Conservation (phyloP, 495 filamentous ascomycete genomes). For the Physcia stellaris region DNA sequence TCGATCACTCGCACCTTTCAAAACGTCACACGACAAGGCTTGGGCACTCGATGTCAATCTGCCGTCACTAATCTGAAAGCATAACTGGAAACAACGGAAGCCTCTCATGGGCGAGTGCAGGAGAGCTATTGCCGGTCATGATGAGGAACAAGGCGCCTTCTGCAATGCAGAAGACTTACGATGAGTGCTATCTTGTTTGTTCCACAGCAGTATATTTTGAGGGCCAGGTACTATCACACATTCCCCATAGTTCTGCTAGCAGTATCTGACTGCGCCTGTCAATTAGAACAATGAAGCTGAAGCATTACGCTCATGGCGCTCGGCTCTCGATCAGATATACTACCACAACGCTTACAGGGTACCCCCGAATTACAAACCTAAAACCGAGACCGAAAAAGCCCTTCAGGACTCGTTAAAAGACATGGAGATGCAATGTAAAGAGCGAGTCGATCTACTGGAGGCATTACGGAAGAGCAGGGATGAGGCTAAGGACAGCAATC, state of each 20-base stretch:
- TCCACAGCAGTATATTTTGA: constrained; percentile 95
- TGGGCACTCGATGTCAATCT: too few species aligned
- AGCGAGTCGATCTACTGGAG: constrained; percentile 78
- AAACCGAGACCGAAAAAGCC: constrained; percentile 72
- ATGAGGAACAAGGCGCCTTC: constrained; percentile 69
- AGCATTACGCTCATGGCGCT: constrained; percentile 83
- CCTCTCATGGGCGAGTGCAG: background rate
- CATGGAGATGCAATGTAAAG: constrained; percentile 86
- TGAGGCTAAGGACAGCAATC: constrained; percentile 32
- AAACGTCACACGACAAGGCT: too few species aligned
- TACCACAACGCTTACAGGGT: constrained; percentile 70
- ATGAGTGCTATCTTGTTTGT: constrained; percentile 86
- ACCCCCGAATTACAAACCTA: constrained; percentile 53
- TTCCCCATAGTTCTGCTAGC: constrained; percentile 4
- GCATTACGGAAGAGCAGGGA: constrained; percentile 64
- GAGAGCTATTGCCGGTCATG: constrained; percentile 28
- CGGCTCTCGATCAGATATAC: constrained; percentile 81
- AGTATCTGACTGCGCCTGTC: constrained; percentile 3
- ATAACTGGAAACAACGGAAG: too few species aligned
- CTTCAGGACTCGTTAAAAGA: constrained; percentile 67
- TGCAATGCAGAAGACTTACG: constrained; percentile 90
- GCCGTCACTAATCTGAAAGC: too few species aligned
- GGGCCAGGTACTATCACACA: constrained; percentile 49
- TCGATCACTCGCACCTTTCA: too few species aligned
- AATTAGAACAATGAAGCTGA: constrained; percentile 79